phyloP scores from a whole-genome alignment of 2,329 filamentous ascomycete species.

The Penicillium sp. region DNA sequence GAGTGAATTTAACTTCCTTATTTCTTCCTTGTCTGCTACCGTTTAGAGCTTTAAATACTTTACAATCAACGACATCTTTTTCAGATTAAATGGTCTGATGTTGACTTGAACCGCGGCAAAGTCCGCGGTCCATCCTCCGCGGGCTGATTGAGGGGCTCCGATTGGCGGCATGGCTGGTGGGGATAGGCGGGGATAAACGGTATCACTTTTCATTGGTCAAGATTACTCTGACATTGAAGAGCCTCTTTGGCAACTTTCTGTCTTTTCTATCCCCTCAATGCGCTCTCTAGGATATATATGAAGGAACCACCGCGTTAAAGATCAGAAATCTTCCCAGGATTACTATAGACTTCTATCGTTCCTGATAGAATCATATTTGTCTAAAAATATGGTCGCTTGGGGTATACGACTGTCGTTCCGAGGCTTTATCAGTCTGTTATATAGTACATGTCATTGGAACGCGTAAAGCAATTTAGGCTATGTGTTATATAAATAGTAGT shows the following conservation, averaged over 20 bases:
- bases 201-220: neutral
- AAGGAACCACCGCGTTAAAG: too few species aligned
- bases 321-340: too few species aligned
- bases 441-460: neutral
- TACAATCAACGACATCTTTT: neutral
- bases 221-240: neutral
- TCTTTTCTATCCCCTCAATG: neutral
- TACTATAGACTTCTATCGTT: neutral
- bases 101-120: conserved; percentile 1
- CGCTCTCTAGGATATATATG: neutral
- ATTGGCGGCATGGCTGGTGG: neutral
- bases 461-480: neutral
- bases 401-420: neutral
- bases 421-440: too few species aligned
- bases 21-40: neutral
- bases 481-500: too few species aligned
- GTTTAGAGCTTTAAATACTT: neutral
- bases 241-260: neutral
- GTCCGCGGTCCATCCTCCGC: neutral
- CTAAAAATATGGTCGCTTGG: neutral
- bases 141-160: neutral
- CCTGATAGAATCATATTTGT: neutral
- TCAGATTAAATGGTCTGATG: neutral
- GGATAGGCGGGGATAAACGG: neutral
- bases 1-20: neutral